These are phyloP conservation scores for Phaffia rhodozyma DNA, from an alignment of 1,284 basidiomycete genomes.

Conservation along the genomic window DNA sequence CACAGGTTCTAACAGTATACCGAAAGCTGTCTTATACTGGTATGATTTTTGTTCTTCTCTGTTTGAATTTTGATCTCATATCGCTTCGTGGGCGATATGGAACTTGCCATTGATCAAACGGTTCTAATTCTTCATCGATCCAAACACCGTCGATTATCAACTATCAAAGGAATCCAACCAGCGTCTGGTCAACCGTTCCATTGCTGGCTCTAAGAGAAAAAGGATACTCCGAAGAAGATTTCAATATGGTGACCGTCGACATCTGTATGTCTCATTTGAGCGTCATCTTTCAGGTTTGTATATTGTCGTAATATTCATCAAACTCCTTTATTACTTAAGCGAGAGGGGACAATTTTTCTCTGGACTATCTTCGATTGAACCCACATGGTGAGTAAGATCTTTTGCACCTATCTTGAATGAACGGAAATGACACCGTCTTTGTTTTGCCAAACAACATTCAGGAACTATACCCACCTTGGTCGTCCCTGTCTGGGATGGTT, in stretches of 20 bases:
- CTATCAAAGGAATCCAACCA: conserved; percentile 7
- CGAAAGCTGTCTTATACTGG: too few relatives aligned
- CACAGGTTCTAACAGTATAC: too few relatives aligned
- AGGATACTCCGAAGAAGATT: conserved; percentile 35
- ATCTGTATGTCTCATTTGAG: conserved; percentile 25
- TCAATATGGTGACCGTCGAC: conserved; percentile 32
- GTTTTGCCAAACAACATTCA: too few relatives aligned
- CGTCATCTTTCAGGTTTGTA: background rate
- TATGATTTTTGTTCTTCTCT: too few relatives aligned
- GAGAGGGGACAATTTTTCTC: conserved; percentile 39
- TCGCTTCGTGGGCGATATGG: too few relatives aligned
- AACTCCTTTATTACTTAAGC: conserved; percentile 21
- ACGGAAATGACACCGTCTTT: too few relatives aligned
- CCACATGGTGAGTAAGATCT: conserved; percentile 45
- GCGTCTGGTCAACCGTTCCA: conserved; percentile 28
- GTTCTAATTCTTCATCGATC: too few relatives aligned
- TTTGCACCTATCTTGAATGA: too few relatives aligned
- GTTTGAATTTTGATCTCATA: too few relatives aligned
- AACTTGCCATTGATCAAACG: too few relatives aligned
- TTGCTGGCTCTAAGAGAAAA: conserved; percentile 36
- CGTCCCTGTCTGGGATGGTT: conserved; percentile 62
- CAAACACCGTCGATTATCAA: too few relatives aligned
- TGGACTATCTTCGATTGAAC: conserved; percentile 56
- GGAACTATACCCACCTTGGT: conserved; percentile 74
- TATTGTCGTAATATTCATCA: background rate